A percentile compares a stretch with the other conserved stretches of the same genome.
phyloP scores from a whole-genome alignment of 2,329 filamentous ascomycete species.

The Nigrospora sphaerica region DNA sequence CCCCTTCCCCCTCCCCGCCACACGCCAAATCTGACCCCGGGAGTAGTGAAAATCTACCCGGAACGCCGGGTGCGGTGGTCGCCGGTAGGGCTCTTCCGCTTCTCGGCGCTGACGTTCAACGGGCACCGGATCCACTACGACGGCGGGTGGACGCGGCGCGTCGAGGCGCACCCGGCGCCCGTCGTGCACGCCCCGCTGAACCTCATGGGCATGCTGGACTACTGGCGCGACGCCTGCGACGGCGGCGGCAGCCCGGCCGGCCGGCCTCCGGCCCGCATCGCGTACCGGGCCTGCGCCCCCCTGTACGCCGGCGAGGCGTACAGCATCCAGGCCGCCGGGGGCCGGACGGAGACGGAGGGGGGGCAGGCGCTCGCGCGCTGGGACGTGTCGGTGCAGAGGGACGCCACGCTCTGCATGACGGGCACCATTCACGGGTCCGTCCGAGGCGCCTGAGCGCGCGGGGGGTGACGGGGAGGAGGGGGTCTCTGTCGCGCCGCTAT shows the following conservation, averaged over 20 bases:
- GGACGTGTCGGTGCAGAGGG: constrained; percentile 40
- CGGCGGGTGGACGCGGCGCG: constrained; percentile 51
- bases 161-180: constrained; percentile 63
- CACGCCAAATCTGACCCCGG: background rate
- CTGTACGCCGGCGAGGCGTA: constrained; percentile 63
- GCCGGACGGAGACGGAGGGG: constrained; percentile 22
- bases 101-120: constrained; percentile 80
- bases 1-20: no score
- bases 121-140: constrained; percentile 82
- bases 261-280: constrained; percentile 28
- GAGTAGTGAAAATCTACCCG: constrained; percentile 5
- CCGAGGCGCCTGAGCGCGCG: no score
- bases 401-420: constrained; percentile 27
- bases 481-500: no score
- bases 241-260: constrained; percentile 12
- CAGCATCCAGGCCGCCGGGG: constrained; percentile 47
- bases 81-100: constrained; percentile 60
- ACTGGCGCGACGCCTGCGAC: constrained; percentile 48
- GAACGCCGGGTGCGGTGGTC: constrained; percentile 33
- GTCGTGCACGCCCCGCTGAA: constrained; percentile 79
- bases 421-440: constrained; percentile 15
- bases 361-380: constrained; percentile 15
- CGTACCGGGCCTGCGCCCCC: constrained; percentile 64
- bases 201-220: constrained; percentile 63
- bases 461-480: no score